phyloP scores from a whole-genome alignment of 2,329 filamentous ascomycete species.

The Nigrospora oryzae region DNA sequence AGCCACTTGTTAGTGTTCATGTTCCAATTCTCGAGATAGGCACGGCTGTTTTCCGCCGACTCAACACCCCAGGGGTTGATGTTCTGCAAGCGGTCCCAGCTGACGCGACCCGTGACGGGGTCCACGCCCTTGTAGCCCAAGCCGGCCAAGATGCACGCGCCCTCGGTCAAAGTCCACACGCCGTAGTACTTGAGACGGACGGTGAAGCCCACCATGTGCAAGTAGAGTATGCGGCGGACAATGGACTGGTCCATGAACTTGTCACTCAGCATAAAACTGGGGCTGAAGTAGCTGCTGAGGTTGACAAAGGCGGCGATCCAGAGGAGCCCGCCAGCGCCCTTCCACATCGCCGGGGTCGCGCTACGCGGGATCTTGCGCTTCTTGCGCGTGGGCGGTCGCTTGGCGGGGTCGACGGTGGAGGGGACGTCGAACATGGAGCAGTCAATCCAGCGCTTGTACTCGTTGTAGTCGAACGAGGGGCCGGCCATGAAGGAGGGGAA shows the following conservation, averaged over 20 bases:
- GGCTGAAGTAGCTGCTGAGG: conserved; percentile 59
- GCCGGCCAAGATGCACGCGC: conserved; percentile 86
- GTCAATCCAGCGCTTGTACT: conserved; percentile 88
- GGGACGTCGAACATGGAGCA: conserved; percentile 91
- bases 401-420: conserved; percentile 70
- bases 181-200: conserved; percentile 92
- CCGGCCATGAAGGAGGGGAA: conserved; percentile 87
- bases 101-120: conserved; percentile 71
- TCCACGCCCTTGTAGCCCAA: conserved; percentile 94
- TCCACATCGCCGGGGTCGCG: conserved; percentile 73
- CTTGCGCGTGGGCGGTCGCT: conserved; percentile 78
- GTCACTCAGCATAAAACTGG: conserved; percentile 54
- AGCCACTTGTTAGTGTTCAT: conserved; percentile 98
- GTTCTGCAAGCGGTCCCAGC: conserved; percentile 83
- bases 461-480: conserved; percentile 88
- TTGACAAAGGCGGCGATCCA: conserved; percentile 78
- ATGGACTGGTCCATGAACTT: conserved; percentile 61
- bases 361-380: conserved; percentile 90
- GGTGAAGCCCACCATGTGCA: conserved; percentile 79
- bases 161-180: conserved; percentile 89
- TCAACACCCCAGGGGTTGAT: conserved; percentile 82
- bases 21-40: conserved; percentile 89
- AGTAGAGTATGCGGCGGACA: conserved; percentile 62
- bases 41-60: conserved; percentile 85
- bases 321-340: conserved; percentile 61